A percentile compares a stretch with the other conserved stretches of the same genome.
These are phyloP conservation scores for Yamadazyma pseudoaaseri DNA, from an alignment of 1,139 yeast genomes.

Conservation along the genomic window DNA sequence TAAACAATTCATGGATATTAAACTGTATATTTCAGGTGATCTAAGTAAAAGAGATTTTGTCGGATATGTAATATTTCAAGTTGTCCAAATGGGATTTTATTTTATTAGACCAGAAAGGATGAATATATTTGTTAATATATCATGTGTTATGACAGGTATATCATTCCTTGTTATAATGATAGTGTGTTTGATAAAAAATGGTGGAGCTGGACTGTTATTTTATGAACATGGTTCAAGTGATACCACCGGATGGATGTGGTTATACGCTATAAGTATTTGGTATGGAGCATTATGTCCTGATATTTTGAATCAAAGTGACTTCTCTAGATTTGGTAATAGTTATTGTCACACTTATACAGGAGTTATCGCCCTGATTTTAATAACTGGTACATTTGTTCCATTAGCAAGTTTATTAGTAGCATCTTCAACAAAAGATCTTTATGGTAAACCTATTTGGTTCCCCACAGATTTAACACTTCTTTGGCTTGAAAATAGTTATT, in stretches of 20 bases:
- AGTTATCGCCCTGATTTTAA: constrained; percentile 15
- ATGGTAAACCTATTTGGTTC: constrained; percentile 25
- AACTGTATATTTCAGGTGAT: constrained; percentile 13
- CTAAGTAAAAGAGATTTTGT: constrained; percentile 20
- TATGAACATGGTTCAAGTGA: constrained; percentile 8
- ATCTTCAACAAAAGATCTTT: constrained; percentile 29
- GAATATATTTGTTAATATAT: constrained; percentile 14
- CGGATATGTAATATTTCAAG: constrained; percentile 20
- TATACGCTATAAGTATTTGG: constrained; percentile 20
- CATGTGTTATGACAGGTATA: constrained; percentile 15
- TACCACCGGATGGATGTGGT: constrained; percentile 20
- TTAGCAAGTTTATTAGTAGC: constrained; percentile 23
- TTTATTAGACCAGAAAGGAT: constrained; percentile 19
- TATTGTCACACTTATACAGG: constrained; percentile 15
- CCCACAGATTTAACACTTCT: constrained; percentile 31
- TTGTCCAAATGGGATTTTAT: constrained; percentile 16
- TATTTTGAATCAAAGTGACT: constrained; percentile 43
- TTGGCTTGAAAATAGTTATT: constrained; percentile 21
- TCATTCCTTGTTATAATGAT: constrained; percentile 15
- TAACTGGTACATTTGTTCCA: constrained; percentile 22
- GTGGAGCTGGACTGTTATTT: constrained; percentile 17
- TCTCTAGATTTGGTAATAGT: constrained; percentile 36
- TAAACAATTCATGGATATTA: constrained; percentile 14
- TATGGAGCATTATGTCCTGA: constrained; percentile 32
- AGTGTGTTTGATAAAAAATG: constrained; percentile 15